Conservation (phyloP, 108 stramenopile genomes). For the Poteriospumella lacustris region DNA sequence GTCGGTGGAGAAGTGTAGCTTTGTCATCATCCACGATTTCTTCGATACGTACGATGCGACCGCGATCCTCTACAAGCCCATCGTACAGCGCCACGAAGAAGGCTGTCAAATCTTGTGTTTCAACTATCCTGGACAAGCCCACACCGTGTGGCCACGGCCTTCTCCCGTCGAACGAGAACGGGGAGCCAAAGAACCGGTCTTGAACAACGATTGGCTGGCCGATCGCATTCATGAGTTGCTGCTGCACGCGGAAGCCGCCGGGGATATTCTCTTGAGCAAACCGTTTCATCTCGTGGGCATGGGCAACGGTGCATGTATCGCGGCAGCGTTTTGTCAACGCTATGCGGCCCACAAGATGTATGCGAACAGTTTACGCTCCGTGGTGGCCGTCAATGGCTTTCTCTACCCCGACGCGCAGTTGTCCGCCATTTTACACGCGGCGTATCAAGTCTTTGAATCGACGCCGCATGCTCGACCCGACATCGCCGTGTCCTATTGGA, state of each 20-base stretch:
- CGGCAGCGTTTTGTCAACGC: slow-evolving; percentile 40
- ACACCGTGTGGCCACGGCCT: slow-evolving; percentile 43
- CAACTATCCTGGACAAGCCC: slow-evolving; percentile 57
- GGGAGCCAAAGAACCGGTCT: slow-evolving; percentile 7
- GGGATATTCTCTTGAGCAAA: slow-evolving; percentile 43
- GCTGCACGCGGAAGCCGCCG: slow-evolving; percentile 44
- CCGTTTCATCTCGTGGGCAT: slow-evolving; percentile 56
- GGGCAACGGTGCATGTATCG: slow-evolving; percentile 51
- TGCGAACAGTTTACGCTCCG: slow-evolving; percentile 36
- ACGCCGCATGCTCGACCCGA: slow-evolving; percentile 55
- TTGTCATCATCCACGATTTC: slow-evolving; percentile 55
- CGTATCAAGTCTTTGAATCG: slow-evolving; percentile 48
- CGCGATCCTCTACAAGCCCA: slow-evolving; percentile 46
- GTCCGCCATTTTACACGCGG: slow-evolving; percentile 50
- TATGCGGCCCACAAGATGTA: slow-evolving; percentile 34
- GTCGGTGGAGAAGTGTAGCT: slow-evolving; percentile 3
- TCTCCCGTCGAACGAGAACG: slow-evolving; percentile 27
- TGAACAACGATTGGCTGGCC: slow-evolving; percentile 52
- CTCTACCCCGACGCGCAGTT: slow-evolving; percentile 52
- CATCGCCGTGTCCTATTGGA: slow-evolving; percentile 51
- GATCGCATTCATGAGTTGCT: slow-evolving; percentile 53
- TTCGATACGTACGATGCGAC: slow-evolving; percentile 57
- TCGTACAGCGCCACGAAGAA: slow-evolving; percentile 36
- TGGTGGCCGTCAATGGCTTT: slow-evolving; percentile 53
- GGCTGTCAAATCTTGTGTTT: slow-evolving; percentile 53